These are phyloP conservation scores for Bryum argenteum DNA, from an alignment of 225 moss, liverwort and hornwort genomes.

Conservation along the genomic window DNA sequence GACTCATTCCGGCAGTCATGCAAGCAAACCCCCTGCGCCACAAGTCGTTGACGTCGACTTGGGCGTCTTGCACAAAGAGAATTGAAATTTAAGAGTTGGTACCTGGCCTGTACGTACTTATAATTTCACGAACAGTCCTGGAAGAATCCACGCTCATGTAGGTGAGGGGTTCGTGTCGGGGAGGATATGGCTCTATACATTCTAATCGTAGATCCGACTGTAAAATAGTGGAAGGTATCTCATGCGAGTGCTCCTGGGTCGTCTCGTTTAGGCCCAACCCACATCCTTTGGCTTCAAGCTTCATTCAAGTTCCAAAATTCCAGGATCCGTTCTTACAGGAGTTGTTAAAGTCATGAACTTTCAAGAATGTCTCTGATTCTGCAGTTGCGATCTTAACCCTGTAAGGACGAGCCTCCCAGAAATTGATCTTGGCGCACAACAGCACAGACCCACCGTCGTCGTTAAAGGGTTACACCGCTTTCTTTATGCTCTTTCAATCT, in stretches of 20 bases:
- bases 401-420: too few relatives aligned
- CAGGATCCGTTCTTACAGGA: background rate
- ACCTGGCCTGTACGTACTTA: background rate
- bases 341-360: conserved; percentile 5
- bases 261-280: conserved; percentile 1
- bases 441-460: too few relatives aligned
- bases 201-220: background rate
- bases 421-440: too few relatives aligned
- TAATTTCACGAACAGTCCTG: background rate
- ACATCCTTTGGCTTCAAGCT: background rate
- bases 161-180: too few relatives aligned
- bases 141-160: conserved; percentile 12
- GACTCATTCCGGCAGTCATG: conserved; percentile 20
- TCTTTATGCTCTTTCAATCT: background rate
- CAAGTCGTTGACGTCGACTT: background rate
- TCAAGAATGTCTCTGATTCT: background rate
- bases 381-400: background rate
- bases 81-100: background rate
- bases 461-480: background rate
- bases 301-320: conserved; percentile 13
- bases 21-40: conserved; percentile 7
- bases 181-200: background rate
- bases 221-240: background rate
- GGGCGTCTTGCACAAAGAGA: too few relatives aligned
- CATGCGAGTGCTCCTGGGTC: background rate